These are phyloP conservation scores for Didymella glomerata DNA, from an alignment of 2,329 filamentous ascomycete species.

Conservation along the genomic window DNA sequence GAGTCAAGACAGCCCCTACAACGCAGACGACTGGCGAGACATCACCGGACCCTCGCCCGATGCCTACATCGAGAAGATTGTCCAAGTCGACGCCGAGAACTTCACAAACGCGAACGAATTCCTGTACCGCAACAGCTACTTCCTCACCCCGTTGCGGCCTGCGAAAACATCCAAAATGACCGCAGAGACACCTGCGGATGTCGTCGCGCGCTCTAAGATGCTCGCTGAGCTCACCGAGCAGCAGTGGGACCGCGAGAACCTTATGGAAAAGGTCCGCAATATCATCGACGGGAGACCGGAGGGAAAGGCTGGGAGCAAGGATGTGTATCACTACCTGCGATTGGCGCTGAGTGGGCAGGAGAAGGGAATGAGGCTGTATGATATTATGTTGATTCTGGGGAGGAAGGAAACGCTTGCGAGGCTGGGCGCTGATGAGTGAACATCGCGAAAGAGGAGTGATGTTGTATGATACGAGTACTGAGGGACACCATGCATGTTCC, in stretches of 20 bases:
- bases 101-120: conserved; percentile 66
- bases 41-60: conserved; percentile 40
- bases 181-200: conserved; percentile 19
- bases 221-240: conserved; percentile 28
- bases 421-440: conserved; percentile 23
- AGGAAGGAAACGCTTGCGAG: conserved; percentile 42
- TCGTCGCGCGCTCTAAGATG: conserved; percentile 30
- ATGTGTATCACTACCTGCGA: conserved; percentile 48
- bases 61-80: conserved; percentile 61
- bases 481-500: too few species aligned
- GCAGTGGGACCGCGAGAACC: conserved; percentile 36
- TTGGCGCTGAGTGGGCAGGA: conserved; percentile 43
- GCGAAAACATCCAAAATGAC: conserved; percentile 3
- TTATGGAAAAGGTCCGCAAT: conserved; percentile 37
- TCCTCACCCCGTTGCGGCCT: conserved; percentile 59
- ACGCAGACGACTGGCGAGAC: conserved; percentile 29
- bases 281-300: conserved; percentile 41
- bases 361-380: conserved; percentile 47
- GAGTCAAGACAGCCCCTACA: conserved; percentile 39
- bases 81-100: conserved; percentile 64
- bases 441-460: too few species aligned
- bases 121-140: conserved; percentile 63
- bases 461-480: too few species aligned
- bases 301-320: conserved; percentile 37
- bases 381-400: conserved; percentile 48